Conservation (phyloP, 108 stramenopile species). For the Skeletonema menzelii region DNA sequence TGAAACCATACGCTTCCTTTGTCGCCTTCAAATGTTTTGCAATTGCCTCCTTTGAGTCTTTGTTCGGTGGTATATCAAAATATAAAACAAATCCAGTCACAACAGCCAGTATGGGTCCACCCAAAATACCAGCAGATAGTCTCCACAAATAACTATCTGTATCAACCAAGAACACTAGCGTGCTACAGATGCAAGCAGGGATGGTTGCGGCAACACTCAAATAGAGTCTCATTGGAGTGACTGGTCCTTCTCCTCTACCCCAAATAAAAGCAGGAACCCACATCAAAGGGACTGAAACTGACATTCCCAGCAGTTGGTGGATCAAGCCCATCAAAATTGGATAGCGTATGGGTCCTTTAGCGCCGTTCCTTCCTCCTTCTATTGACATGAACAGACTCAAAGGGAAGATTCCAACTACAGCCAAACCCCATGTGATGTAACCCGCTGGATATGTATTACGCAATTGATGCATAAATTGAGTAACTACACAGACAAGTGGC, state of each 20-base stretch:
- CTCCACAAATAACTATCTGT: constrained; percentile 37
- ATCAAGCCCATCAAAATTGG: constrained; percentile 39
- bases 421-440: constrained; percentile 26
- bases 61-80: too few species aligned
- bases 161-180: constrained; percentile 18
- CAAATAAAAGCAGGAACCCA: constrained; percentile 48
- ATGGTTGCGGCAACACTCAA: neutral
- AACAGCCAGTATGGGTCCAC: constrained; percentile 41
- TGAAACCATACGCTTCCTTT: constrained; percentile 1
- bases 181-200: constrained; percentile 11
- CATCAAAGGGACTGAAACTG: constrained; percentile 42
- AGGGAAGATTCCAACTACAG: constrained; percentile 24
- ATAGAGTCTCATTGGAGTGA: neutral
- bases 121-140: constrained; percentile 39
- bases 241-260: constrained; percentile 5
- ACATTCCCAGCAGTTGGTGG: constrained; percentile 47
- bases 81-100: neutral
- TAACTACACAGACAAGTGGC: constrained; percentile 44
- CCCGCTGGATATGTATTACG: constrained; percentile 24
- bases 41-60: neutral
- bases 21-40: neutral
- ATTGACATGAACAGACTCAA: constrained; percentile 5
- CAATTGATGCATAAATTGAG: constrained; percentile 45
- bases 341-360: constrained; percentile 24
- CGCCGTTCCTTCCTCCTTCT: constrained; percentile 33